phyloP scores from a whole-genome alignment of 2,329 filamentous ascomycete genomes.

The Fusarium pilosicola region DNA sequence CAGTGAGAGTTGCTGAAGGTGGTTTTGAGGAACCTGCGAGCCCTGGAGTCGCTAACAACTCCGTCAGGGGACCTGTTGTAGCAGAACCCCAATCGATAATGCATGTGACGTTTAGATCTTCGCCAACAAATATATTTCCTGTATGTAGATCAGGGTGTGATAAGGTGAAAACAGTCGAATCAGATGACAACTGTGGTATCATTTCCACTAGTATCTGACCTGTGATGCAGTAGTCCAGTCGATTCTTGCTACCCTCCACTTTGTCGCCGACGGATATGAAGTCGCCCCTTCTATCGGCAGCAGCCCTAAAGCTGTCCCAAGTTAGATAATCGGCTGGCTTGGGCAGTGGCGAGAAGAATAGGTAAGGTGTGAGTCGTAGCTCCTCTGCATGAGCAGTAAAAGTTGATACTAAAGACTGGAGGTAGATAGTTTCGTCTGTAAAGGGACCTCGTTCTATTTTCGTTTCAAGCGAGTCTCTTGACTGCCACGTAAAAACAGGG shows the following conservation, averaged over 20 bases:
- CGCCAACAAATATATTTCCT: not conserved
- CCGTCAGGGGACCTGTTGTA: accelerated
- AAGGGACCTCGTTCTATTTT: not conserved
- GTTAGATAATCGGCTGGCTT: not conserved
- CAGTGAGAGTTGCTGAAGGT: not conserved
- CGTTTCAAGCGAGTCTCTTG: not conserved
- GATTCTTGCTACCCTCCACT: not conserved
- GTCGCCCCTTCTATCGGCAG: not conserved
- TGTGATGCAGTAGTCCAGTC: not conserved
- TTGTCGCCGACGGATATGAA: not conserved
- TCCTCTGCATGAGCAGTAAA: not conserved
- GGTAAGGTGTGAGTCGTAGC: not conserved
- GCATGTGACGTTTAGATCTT: not conserved
- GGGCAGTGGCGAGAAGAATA: not conserved
- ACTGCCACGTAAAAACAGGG: not conserved
- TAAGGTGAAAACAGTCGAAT: not conserved
- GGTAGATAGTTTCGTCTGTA: accelerated
- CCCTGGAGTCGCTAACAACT: not conserved
- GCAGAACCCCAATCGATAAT: not conserved
- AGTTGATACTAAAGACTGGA: not conserved
- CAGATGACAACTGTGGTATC: accelerated
- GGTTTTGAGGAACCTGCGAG: not conserved
- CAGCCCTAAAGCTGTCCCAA: not conserved
- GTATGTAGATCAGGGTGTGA: not conserved
- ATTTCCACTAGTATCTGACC: not conserved